Conservation (phyloP, 129 eudicot genomes). For the Daucus carota region DH1_v3.0 NC_030388.2:28576501-28577000, state of each 20-base stretch:
- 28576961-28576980: not conserved
- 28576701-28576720: too few relatives aligned
- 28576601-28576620: not conserved
- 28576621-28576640: not conserved
- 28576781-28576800: slow-evolving; percentile 66
- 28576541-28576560: not conserved
- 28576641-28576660: not conserved
- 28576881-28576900: slow-evolving; percentile 56
- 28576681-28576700: not conserved
- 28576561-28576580: not conserved
- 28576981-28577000: not conserved
- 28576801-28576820: slow-evolving; percentile 78
- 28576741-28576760: not conserved
- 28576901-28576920: slow-evolving; percentile 86
- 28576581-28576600: not conserved
- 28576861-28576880: slow-evolving; percentile 80
- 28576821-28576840: slow-evolving; percentile 56
- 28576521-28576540: not conserved
- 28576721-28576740: not conserved
- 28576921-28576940: slow-evolving; percentile 49
- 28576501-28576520: too few relatives aligned
- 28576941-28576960: slow-evolving; percentile 2
- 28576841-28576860: slow-evolving; percentile 64
- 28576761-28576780: slow-evolving; percentile 40
- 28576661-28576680: too few relatives aligned